A percentile compares a stretch with the other conserved stretches of the same genome.
phyloP scores from a whole-genome alignment of 805 yeast genomes.

The Ascoidea rubescens region DNA sequence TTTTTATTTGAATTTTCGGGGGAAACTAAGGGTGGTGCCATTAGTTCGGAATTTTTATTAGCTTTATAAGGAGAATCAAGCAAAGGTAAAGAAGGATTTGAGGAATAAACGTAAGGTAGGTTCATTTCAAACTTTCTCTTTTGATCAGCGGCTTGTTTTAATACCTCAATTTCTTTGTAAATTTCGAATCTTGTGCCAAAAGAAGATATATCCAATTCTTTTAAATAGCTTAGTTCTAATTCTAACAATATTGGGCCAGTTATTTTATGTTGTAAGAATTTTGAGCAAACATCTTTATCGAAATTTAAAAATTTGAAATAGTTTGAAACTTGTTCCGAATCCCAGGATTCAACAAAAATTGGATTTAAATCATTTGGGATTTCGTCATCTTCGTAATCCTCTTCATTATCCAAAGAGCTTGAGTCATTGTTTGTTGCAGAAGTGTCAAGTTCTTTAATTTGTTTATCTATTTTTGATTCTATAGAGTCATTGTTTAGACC shows the following conservation, averaged over 20 bases:
- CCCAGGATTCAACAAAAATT: slow-evolving; percentile 48
- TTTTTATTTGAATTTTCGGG: not conserved
- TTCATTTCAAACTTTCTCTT: slow-evolving; percentile 7
- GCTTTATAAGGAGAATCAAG: not conserved
- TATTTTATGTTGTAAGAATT: slow-evolving; percentile 78
- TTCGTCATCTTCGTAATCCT: slow-evolving; percentile 8
- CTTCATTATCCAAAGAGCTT: slow-evolving; percentile 5
- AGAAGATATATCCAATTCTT: slow-evolving; percentile 81
- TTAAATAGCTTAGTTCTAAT: slow-evolving; percentile 71
- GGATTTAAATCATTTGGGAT: slow-evolving; percentile 27
- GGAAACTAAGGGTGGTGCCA: not conserved
- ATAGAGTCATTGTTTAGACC: too few relatives aligned
- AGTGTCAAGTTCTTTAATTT: not conserved
- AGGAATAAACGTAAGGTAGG: not conserved
- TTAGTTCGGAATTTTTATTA: not conserved
- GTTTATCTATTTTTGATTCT: too few relatives aligned
- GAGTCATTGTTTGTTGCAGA: slow-evolving; percentile 12
- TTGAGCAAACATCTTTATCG: slow-evolving; percentile 58
- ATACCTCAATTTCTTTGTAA: slow-evolving; percentile 72
- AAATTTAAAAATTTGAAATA: slow-evolving; percentile 66
- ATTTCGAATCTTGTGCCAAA: slow-evolving; percentile 94
- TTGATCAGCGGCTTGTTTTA: slow-evolving; percentile 20
- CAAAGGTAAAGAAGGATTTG: not conserved
- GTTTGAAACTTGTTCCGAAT: slow-evolving; percentile 72
- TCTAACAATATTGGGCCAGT: slow-evolving; percentile 78